Evolutionary conservation across 306 rosid genomes (phyloP), one percentile per base, ranked within the genome.

Genomic region (Glycine soja): DNA sequence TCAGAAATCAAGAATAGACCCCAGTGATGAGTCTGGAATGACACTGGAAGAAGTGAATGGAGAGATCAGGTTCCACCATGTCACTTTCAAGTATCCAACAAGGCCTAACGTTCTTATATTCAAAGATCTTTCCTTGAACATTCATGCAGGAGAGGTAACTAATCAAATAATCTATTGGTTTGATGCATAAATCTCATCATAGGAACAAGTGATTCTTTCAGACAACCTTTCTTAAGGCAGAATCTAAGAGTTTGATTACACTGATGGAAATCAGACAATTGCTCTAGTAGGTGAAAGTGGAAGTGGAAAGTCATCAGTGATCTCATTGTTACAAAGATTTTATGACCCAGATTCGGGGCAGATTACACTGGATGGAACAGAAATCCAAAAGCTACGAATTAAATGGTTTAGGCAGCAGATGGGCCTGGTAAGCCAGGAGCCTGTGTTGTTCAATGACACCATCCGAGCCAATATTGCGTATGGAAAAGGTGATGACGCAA

Each of bases 201-300:
- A 24, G 30, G 30, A 24, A 24, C 30, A 24, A 24, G 30, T 24
- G 30, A 24, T 24, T 24, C 30, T 38, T 38, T 38, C 43, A 38
- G 6, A 38, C 43, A 61, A 14, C 42, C 51, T 40, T 64, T 64
- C 66, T 34, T 47, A 19, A 53, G 63, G 14, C 12, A 45, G 82
- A 85, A 61, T 40, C 75, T 81, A 74, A 63, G 36, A 32, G 10
- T 89, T 54, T 70, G 53, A 48, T 75, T 88, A 7, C 61, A 10
- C 34, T 65, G 30, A 42, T 70, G 43, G 54, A 32, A n/a, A 59
- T 80, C 87, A 93, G 97, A 93, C 96, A 10, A 87, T 90, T 67
- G 97, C 96, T n/a, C 72, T 93, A 16, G 97, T 91, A 2, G 97
- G 97, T 6, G 97, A 93, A 85, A 93, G 97, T 80, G 97, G 97